Conservation (phyloP, 176 grass and related monocot species). For the Juncus inflexus region DNA sequence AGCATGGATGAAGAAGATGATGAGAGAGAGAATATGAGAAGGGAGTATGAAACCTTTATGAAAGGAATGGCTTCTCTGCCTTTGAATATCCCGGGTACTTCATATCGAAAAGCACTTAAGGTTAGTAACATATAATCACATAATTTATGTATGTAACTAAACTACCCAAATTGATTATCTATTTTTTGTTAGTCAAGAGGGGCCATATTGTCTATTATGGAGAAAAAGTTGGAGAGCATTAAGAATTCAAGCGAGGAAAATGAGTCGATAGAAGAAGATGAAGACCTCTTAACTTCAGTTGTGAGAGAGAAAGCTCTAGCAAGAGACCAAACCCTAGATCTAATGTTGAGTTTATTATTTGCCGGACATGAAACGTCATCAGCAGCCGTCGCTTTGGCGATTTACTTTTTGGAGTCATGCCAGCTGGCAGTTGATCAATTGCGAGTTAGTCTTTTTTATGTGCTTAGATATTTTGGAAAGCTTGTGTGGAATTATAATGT, state of each 20-base stretch:
- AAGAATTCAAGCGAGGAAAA: conserved; percentile 29
- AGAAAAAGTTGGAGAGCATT: conserved; percentile 49
- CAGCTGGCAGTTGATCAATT: conserved; percentile 52
- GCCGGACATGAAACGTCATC: conserved; percentile 85
- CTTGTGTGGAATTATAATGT: neutral
- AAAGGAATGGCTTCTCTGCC: conserved; percentile 32
- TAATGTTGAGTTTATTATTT: conserved; percentile 73
- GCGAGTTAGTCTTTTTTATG: conserved; percentile 26
- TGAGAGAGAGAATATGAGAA: conserved; percentile 21
- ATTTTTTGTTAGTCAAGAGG: conserved; percentile 39
- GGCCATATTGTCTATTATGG: conserved; percentile 55
- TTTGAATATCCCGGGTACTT: conserved; percentile 26
- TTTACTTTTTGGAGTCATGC: conserved; percentile 71
- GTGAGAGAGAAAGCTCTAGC: conserved; percentile 46
- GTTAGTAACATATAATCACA: neutral
- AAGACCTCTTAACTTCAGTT: conserved; percentile 70
- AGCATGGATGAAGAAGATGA: conserved; percentile 19
- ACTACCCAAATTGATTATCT: neutral
- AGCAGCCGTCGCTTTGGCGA: conserved; percentile 56
- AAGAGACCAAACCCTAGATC: conserved; percentile 69
- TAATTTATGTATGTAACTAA: neutral
- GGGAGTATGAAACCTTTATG: conserved; percentile 31
- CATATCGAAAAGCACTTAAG: conserved; percentile 30
- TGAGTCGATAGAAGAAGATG: conserved; percentile 33
- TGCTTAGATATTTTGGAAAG: neutral